Base-by-base conservation (phyloP, 352 stramenopile species). In the Pythium coloratum region DNA sequence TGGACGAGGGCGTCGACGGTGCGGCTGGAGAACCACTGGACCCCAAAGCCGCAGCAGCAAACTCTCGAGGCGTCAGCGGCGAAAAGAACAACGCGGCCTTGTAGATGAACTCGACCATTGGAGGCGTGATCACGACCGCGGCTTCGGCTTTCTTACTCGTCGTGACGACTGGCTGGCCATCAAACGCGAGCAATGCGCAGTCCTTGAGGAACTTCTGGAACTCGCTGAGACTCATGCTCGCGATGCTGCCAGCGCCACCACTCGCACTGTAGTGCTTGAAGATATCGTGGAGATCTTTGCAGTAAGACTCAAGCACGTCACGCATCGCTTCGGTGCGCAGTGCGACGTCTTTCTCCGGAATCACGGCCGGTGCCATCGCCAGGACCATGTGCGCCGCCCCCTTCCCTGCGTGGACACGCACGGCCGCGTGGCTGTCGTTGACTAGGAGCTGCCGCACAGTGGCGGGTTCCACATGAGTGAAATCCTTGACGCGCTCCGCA, bases 241-340 rank as follows among this genome's bases (percentile, higher is more conserved):
- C 79, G 24, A 91, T 85, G 63, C 82, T 91, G 2, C 86, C 86
- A 9, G 71, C 76, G 0, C 84, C 80, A 12, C 77, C 74, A 36
- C 77, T 92, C 32, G 84, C 84, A 61, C 86, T 91, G 62, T 94
- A 94, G 66, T 94, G 81, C 57, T 89, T 90, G 73, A 92, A 94
- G 50, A 92, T 94, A 30, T 91, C 86, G 71, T 82, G 80, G 28
- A 92, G 70, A 57, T 94, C 86, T 55, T 87, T 90, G 76, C 78
- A 87, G 73, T 91, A 90, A 10, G 84, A 59, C 9, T 75, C 32
- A 8, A 94, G 67, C 32, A 80, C 72, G 8, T 73, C 79, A 7
- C 80, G 81, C 34, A 94, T 69, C 6, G 81, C 82, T 47, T 78
- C 81, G 5, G 75, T 80, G 49, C 69, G 67, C 14, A 77, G 64